phyloP scores from a whole-genome alignment of 306 rosid species.

The Sesbania bispinosa region DNA sequence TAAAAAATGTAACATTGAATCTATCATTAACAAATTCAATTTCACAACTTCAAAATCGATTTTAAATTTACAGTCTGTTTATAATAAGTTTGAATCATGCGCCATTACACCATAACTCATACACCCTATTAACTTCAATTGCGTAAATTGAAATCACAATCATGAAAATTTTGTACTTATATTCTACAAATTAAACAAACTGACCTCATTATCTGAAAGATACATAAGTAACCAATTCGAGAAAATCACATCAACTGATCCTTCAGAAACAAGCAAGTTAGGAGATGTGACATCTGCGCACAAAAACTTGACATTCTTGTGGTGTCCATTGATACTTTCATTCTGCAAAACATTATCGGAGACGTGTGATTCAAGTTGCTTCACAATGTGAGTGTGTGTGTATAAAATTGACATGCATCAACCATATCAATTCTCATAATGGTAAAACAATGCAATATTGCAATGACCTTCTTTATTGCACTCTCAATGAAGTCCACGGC shows the following conservation, averaged over 20 bases:
- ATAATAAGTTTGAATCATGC: background rate
- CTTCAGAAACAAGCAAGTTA: constrained; percentile 54
- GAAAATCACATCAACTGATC: constrained; percentile 74
- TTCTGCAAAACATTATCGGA: constrained; percentile 48
- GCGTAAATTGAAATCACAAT: background rate
- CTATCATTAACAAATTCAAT: background rate
- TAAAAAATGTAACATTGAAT: background rate
- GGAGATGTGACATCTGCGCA: constrained; percentile 97
- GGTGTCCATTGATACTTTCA: constrained; percentile 73
- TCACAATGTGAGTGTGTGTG: background rate
- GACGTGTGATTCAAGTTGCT: background rate
- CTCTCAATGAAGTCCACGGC: constrained; percentile 89
- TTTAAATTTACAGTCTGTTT: background rate
- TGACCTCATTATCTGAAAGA: constrained; percentile 87
- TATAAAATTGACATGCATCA: background rate
- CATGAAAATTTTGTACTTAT: background rate
- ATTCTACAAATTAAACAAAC: background rate
- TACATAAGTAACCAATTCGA: constrained; percentile 99
- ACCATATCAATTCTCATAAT: background rate
- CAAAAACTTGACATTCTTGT: constrained; percentile 72
- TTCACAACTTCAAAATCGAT: background rate
- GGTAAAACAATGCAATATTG: background rate
- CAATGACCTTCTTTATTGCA: constrained; percentile 77
- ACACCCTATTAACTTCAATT: background rate
- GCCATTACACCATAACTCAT: background rate